Percentiles rank a stretch among this genome's conserved stretches.
These are phyloP conservation scores for Erysimum cheiranthoides DNA, from an alignment of 345 rosid species.

Conservation along the genomic window DNA sequence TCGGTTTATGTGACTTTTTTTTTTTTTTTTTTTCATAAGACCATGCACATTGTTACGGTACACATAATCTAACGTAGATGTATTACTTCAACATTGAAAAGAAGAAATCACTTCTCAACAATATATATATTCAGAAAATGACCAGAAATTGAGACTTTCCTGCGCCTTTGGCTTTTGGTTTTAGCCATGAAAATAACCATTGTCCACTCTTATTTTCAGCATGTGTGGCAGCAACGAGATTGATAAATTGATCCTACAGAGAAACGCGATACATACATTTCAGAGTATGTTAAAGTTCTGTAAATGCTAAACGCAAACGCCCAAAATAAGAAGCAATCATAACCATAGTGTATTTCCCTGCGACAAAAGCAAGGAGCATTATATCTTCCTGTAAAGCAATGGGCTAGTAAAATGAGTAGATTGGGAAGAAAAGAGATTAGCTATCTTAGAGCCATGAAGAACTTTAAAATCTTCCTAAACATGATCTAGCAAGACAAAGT, in stretches of 20 bases:
- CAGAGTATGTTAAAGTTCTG: background rate
- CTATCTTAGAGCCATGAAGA: constrained; percentile 5
- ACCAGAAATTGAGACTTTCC: constrained; percentile 1
- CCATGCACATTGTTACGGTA: background rate
- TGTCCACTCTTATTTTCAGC: constrained; percentile 1
- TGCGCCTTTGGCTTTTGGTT: background rate
- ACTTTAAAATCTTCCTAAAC: background rate
- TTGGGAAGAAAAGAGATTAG: constrained; percentile 15
- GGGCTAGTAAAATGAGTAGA: background rate
- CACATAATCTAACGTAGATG: background rate
- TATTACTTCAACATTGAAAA: background rate
- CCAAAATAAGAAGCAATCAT: background rate
- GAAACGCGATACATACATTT: background rate
- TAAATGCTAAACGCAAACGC: background rate
- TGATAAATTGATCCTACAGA: background rate
- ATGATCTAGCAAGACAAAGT: constrained; percentile 4
- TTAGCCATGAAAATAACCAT: constrained; percentile 12
- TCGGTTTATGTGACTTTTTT: background rate
- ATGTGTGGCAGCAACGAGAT: background rate
- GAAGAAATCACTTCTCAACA: background rate
- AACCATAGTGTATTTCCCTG: background rate
- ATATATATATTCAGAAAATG: background rate
- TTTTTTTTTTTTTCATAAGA: too few relatives aligned
- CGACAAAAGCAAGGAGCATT: background rate
- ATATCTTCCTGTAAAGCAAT: background rate